A percentile compares a stretch with the other conserved stretches of the same genome.
These are phyloP conservation scores for Prunus mira DNA, from an alignment of 306 rosid species.

Conservation along the genomic window DNA sequence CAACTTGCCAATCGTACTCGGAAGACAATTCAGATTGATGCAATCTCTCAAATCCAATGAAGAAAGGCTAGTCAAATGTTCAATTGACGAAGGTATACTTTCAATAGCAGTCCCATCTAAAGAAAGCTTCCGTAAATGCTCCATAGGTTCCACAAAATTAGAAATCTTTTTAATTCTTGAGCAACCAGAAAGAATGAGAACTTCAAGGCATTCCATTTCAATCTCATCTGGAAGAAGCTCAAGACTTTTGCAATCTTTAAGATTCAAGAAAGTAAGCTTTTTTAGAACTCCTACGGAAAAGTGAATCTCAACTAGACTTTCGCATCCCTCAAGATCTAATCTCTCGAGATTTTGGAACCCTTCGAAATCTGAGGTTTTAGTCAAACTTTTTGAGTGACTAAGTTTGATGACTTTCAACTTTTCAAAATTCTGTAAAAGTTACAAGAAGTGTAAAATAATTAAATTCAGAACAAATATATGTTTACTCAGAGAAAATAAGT, in stretches of 20 bases:
- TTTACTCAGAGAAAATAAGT: not conserved
- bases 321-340: constrained; percentile 20
- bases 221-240: not conserved
- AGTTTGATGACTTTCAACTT: constrained; percentile 10
- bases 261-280: constrained; percentile 2
- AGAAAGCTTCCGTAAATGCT: constrained; percentile 2
- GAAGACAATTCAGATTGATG: no score
- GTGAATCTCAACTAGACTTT: constrained; percentile 20
- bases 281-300: not conserved
- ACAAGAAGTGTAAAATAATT: not conserved
- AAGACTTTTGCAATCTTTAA: constrained; percentile 12
- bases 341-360: constrained; percentile 10
- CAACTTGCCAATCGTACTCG: no score
- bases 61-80: not conserved
- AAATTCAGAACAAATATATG: not conserved
- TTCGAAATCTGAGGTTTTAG: constrained; percentile 12
- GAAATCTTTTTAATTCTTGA: constrained; percentile 3
- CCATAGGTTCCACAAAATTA: constrained; percentile 3
- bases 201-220: constrained; percentile 3
- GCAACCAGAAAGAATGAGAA: constrained; percentile 21
- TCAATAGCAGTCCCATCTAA: constrained; percentile 16
- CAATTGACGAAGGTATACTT: constrained; percentile 10
- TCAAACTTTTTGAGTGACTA: not conserved
- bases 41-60: no score
- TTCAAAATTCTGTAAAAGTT: not conserved